Base-by-base conservation (phyloP, 495 filamentous ascomycete genomes). In the Penicillium herquei region DNA sequence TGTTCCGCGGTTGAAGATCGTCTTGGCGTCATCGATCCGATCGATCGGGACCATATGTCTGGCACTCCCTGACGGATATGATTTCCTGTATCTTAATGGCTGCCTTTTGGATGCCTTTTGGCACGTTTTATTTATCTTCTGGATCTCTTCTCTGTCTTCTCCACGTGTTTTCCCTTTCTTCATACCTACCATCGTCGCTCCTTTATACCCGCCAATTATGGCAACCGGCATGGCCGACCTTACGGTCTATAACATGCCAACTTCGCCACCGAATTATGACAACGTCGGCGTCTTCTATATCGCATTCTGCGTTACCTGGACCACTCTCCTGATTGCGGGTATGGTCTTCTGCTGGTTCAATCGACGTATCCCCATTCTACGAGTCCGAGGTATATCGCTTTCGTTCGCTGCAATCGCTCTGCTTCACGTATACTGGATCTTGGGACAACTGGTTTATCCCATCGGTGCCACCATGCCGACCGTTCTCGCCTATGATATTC, bases 381-480 rank as follows among this genome's bases (percentile, higher is more conserved):
- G 50, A 35, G 37, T 53, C 35, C 56, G 56, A 11, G 56, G 56
- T 26, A 40, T 58, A 14, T 14, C 50, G 10, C 33, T 53, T 14
- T 53, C 41, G 7, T 53, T 58, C 34, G 26, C 50, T 11, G 49
- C 56, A 6, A 58, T 58, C n/a, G 21, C 21, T 9, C 21, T 58
- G 10, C 56, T 58, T 32, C 56, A 58, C 32, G 21, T 53, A 7
- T 58, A 58, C 16, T 58, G 56, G 56, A 49, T 53, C 17, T 5
- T 54, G 9, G 49, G 56, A 35, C 56, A 58, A 17, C 49, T 58
- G 30, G 41, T 50, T 13, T 49, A 53, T 26, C 49, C 50, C 9
- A 44, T 58, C 43, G 34, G 35, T n/a, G 18, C 41, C 3, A 43
- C 43, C 10, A n/a, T 58, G 35, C 50, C 49, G 0, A 47, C 35